Evolutionary conservation across 2,329 filamentous ascomycete genomes (phyloP).

Genomic region (Colletotrichum destructivum): DNA sequence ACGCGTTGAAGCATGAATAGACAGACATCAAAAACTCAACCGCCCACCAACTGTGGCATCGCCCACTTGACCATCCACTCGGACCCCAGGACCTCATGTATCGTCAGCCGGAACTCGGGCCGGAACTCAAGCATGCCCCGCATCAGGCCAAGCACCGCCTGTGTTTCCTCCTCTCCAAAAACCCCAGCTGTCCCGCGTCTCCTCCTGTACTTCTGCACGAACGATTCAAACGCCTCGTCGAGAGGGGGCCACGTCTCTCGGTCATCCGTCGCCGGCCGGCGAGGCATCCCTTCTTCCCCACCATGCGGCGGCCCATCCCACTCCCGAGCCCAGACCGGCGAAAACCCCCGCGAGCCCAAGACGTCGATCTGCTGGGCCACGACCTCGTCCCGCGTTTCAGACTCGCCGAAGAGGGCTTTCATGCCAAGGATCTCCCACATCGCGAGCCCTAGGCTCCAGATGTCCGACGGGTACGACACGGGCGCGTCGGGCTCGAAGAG

Average conservation of each 20-base stretch:
- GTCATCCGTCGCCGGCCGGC: neutral
- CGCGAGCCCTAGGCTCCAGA: neutral
- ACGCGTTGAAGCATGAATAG: too few relatives aligned
- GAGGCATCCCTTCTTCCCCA: neutral
- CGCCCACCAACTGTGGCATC: neutral
- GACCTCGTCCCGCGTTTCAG: neutral
- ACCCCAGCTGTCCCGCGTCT: neutral
- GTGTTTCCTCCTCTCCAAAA: neutral
- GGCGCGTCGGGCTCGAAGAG: conserved; percentile 15
- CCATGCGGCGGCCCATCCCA: neutral
- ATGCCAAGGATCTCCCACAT: neutral
- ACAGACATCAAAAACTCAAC: too few relatives aligned
- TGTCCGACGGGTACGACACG: neutral
- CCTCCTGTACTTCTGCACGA: neutral
- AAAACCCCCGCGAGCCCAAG: neutral
- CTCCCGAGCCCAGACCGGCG: neutral
- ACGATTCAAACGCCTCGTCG: neutral
- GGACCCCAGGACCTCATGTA: neutral
- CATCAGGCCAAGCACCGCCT: neutral
- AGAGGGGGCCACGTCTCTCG: neutral
- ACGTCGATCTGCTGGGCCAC: neutral
- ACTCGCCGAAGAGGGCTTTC: neutral
- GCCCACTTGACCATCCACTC: neutral
- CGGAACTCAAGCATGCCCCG: neutral
- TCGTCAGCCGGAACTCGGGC: neutral